A percentile compares a stretch with the other conserved stretches of the same genome.
These are phyloP conservation scores for Cladophialophora psammophila DNA, from an alignment of 2,329 filamentous ascomycete species.

Conservation along the genomic window DNA sequence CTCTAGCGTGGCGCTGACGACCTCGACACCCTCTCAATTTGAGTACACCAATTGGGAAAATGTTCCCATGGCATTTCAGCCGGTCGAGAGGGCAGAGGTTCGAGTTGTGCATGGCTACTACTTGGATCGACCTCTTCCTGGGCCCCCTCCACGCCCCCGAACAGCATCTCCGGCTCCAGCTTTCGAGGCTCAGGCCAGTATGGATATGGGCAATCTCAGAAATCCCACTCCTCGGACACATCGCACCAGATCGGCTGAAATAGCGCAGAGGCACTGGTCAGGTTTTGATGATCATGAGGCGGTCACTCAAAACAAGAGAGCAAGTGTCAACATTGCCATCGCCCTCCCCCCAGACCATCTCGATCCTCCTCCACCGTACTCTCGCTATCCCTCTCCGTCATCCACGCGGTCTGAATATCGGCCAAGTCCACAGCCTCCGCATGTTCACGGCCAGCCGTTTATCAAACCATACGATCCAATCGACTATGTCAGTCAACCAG, in stretches of 20 bases:
- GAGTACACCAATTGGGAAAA: conserved; percentile 21
- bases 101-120: conserved; percentile 29
- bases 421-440: conserved; percentile 11
- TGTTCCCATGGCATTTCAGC: conserved; percentile 28
- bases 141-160: conserved; percentile 28
- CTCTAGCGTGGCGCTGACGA: conserved; percentile 18
- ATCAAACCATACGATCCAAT: conserved; percentile 19
- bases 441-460: background rate
- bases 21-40: background rate
- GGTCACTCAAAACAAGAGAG: conserved; percentile 11
- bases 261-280: conserved; percentile 17
- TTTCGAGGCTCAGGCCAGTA: background rate
- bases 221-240: conserved; percentile 25
- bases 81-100: conserved; percentile 18
- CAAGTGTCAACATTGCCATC: conserved; percentile 32
- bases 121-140: conserved; percentile 21
- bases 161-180: conserved; percentile 23
- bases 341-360: conserved; percentile 33
- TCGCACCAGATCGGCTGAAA: conserved; percentile 28
- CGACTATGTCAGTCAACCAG: conserved; percentile 10
- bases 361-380: conserved; percentile 35
- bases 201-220: conserved; percentile 18
- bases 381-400: conserved; percentile 12
- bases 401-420: background rate
- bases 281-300: conserved; percentile 13